phyloP scores from a whole-genome alignment of 129 eudicot species.

The Escallonia rubra region DNA sequence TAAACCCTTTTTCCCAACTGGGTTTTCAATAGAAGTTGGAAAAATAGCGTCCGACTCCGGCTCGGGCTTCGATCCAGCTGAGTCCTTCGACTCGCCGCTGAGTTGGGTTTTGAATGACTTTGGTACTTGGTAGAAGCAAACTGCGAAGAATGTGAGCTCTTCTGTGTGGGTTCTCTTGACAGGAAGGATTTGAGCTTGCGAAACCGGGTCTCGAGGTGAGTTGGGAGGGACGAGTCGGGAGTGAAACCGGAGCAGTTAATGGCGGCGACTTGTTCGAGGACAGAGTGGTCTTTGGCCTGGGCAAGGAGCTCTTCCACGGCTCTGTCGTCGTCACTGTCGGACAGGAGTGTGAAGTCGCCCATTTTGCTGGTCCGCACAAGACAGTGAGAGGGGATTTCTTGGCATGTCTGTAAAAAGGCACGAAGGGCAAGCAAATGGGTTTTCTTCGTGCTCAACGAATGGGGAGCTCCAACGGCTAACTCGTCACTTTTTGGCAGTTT shows the following conservation, averaged over 20 bases:
- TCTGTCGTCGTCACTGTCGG: slow-evolving; percentile 66
- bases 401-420: no score
- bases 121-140: slow-evolving; percentile 26
- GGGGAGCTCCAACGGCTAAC: no score
- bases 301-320: slow-evolving; percentile 57
- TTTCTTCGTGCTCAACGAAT: no score
- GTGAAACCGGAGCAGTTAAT: slow-evolving; percentile 44
- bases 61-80: background rate
- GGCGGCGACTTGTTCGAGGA: no score
- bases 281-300: slow-evolving; percentile 50
- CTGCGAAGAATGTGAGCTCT: background rate
- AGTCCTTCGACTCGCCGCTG: slow-evolving; percentile 6
- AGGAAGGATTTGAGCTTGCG: slow-evolving; percentile 53
- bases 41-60: background rate
- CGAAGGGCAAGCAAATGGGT: no score
- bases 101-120: slow-evolving; percentile 24
- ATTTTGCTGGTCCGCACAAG: slow-evolving; percentile 27
- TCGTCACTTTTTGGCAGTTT: no score
- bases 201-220: slow-evolving; percentile 51
- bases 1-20: slow-evolving; percentile 7
- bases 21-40: background rate
- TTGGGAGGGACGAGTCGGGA: slow-evolving; percentile 33
- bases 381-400: no score
- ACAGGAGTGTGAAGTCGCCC: slow-evolving; percentile 47
- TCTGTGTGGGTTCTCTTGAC: background rate